These are phyloP conservation scores for Metschnikowia chrysomelidarum DNA, from an alignment of 805 yeast species.

Conservation along the genomic window DNA sequence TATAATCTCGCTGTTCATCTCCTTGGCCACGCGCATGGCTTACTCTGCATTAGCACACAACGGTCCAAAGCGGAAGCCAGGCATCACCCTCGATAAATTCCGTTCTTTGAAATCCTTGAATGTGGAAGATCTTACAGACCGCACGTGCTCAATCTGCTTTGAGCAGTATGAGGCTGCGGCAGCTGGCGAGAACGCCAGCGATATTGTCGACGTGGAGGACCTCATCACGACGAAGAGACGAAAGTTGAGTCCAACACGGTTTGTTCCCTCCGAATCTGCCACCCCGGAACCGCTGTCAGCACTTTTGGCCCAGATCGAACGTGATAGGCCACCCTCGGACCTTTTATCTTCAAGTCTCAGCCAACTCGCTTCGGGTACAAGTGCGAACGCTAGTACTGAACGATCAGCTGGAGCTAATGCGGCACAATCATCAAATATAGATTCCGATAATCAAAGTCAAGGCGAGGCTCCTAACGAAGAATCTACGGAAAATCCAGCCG, in stretches of 20 bases:
- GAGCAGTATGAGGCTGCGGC: constrained; percentile 36
- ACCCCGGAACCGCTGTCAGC: constrained; percentile 9
- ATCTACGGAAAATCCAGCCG: constrained; percentile 1
- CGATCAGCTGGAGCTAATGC: background rate
- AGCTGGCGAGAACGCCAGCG: too few relatives aligned
- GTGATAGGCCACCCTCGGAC: constrained; percentile 2
- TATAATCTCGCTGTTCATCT: constrained; percentile 56
- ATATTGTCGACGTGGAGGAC: constrained; percentile 3
- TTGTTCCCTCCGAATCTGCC: constrained; percentile 11
- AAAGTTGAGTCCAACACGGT: constrained; percentile 16
- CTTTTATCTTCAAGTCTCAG: background rate
- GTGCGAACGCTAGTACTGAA: background rate
- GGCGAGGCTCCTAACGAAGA: background rate
- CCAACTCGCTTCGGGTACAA: background rate
- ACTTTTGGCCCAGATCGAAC: constrained; percentile 8
- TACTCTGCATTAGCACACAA: constrained; percentile 56
- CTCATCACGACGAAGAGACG: constrained; percentile 13
- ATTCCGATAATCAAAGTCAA: background rate
- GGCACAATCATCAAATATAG: background rate
- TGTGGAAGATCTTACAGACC: constrained; percentile 27
- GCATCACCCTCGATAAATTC: constrained; percentile 53
- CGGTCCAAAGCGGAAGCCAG: constrained; percentile 44
- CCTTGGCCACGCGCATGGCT: constrained; percentile 70
- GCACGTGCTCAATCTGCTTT: constrained; percentile 62
- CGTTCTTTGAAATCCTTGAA: constrained; percentile 42